Percentiles rank a stretch among this genome's conserved stretches.
These are phyloP conservation scores for Rhizophagus sp. DNA, from an alignment of 192 early-diverging fungal species.

Conservation along the genomic window DNA sequence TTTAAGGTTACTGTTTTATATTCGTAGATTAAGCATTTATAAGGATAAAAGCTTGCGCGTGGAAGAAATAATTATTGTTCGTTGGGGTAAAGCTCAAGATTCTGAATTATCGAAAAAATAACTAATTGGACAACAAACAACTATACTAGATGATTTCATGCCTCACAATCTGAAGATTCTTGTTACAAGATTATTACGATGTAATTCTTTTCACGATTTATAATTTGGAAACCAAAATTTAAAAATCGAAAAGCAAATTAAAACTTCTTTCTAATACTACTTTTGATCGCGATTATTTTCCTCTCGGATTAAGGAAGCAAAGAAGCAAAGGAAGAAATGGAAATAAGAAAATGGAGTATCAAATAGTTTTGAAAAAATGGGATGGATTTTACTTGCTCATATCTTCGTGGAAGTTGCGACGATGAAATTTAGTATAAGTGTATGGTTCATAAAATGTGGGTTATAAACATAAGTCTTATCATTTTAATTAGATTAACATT, in stretches of 20 bases:
- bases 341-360: too few species aligned
- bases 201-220: background rate
- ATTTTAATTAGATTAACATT: too few species aligned
- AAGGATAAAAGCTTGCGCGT: background rate
- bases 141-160: too few species aligned
- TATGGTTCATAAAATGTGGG: background rate
- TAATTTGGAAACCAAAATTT: background rate
- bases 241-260: too few species aligned
- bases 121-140: background rate
- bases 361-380: too few species aligned
- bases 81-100: conserved; percentile 9
- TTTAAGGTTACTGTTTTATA: background rate
- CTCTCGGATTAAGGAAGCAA: background rate
- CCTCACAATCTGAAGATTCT: too few species aligned
- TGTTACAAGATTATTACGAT: too few species aligned
- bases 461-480: conserved; percentile 21
- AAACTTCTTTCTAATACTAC: background rate
- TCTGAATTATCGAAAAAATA: background rate
- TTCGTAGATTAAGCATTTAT: background rate
- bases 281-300: background rate
- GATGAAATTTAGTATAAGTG: too few species aligned
- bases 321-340: background rate
- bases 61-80: conserved; percentile 1
- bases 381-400: too few species aligned
- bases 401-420: background rate